Conservation (phyloP, 805 yeast species). For the Candida endomychidarum region DNA sequence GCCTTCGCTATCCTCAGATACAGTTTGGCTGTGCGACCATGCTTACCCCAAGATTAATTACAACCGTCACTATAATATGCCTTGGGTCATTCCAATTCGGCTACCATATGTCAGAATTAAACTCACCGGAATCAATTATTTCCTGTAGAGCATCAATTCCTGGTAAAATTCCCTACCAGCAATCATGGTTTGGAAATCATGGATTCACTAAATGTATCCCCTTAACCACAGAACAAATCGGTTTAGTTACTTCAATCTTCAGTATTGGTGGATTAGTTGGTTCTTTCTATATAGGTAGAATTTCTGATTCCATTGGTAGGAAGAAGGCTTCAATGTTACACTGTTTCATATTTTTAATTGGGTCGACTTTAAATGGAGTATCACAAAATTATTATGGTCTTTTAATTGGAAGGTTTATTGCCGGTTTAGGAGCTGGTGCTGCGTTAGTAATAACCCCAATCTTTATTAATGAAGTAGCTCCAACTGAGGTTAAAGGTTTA, state of each 20-base stretch:
- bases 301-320: conserved; percentile 70
- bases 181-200: conserved; percentile 42
- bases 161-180: conserved; percentile 29
- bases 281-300: conserved; percentile 62
- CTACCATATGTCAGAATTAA: conserved; percentile 90
- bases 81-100: conserved; percentile 88
- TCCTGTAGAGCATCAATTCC: conserved; percentile 49
- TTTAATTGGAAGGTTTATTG: conserved; percentile 66
- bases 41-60: conserved; percentile 36
- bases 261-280: conserved; percentile 84
- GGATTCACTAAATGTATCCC: conserved; percentile 54
- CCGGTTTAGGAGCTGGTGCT: conserved; percentile 87
- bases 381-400: conserved; percentile 46
- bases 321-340: conserved; percentile 52
- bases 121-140: conserved; percentile 78
- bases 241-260: conserved; percentile 74
- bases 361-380: conserved; percentile 59
- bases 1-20: no score
- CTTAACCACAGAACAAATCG: conserved; percentile 57
- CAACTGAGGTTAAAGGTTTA: conserved; percentile 64
- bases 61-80: conserved; percentile 59
- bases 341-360: conserved; percentile 52
- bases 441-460: conserved; percentile 85
- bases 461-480: conserved; percentile 77
- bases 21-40: no score